phyloP scores from a whole-genome alignment of 495 filamentous ascomycete genomes.

The Paragyromitra xinjiangensis region DNA sequence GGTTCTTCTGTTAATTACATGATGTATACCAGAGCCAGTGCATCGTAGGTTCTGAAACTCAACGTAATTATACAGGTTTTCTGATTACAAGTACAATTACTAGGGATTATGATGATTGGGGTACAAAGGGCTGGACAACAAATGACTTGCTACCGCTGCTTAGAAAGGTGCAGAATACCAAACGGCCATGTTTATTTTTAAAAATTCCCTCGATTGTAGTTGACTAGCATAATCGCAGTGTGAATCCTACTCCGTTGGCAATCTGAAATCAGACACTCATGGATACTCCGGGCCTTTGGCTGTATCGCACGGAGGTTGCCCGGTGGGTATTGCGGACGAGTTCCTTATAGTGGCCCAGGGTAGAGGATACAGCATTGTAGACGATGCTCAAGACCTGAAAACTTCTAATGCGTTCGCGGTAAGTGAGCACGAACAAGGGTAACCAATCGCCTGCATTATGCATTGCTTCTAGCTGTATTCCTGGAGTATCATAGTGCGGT shows the following conservation, averaged over 20 bases:
- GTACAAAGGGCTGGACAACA: constrained; percentile 63
- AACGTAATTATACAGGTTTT: background rate
- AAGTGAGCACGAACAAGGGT: constrained; percentile 4
- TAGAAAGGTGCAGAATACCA: constrained; percentile 61
- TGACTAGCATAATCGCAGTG: constrained; percentile 52
- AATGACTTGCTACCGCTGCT: constrained; percentile 65
- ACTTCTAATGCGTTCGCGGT: constrained; percentile 59
- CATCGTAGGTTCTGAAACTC: constrained; percentile 38
- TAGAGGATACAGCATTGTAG: constrained; percentile 61
- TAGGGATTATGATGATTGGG: constrained; percentile 65
- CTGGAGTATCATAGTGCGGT: too few relatives aligned
- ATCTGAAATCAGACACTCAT: constrained; percentile 58
- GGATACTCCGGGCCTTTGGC: constrained; percentile 64
- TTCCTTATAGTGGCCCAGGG: constrained; percentile 60
- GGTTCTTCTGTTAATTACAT: constrained; percentile 70
- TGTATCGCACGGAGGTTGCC: constrained; percentile 61
- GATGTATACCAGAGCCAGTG: constrained; percentile 63
- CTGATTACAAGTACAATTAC: background rate
- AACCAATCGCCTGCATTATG: too few relatives aligned
- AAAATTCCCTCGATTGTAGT: background rate
- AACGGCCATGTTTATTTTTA: background rate
- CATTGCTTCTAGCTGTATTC: too few relatives aligned
- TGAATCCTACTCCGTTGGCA: constrained; percentile 57
- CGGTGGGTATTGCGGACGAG: constrained; percentile 56
- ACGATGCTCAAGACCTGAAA: constrained; percentile 62